phyloP scores from a whole-genome alignment of 2,329 filamentous ascomycete genomes.

The Pseudonectria buxi region DNA sequence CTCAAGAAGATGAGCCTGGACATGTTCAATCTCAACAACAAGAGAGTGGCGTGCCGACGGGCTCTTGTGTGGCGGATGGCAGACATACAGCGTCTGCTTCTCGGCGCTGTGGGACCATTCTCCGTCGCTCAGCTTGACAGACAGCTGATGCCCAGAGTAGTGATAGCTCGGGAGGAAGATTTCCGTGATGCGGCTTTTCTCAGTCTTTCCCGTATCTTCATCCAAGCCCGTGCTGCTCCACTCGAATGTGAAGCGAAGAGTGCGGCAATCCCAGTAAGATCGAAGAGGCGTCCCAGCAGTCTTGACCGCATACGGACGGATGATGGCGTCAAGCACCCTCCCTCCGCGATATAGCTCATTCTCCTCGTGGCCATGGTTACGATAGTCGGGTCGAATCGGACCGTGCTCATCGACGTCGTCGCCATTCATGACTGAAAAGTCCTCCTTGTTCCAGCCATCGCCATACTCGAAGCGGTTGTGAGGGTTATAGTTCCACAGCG shows the following conservation, averaged over 20 bases:
- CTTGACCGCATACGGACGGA: constrained; percentile 36
- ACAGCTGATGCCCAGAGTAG: constrained; percentile 24
- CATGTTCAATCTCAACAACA: constrained; percentile 18
- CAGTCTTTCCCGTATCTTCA: constrained; percentile 8
- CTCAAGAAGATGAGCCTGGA: constrained; percentile 15
- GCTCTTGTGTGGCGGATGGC: constrained; percentile 8
- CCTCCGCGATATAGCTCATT: constrained; percentile 33
- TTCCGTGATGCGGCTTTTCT: constrained; percentile 26
- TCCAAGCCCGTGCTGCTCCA: constrained; percentile 19
- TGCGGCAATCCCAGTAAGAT: constrained; percentile 30
- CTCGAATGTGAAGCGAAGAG: constrained; percentile 28
- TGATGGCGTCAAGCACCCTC: constrained; percentile 31
- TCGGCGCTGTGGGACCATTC: constrained; percentile 24
- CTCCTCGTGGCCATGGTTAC: constrained; percentile 24
- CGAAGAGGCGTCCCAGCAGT: constrained; percentile 28
- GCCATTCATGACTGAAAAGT: constrained; percentile 35
- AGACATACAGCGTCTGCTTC: constrained; percentile 25
- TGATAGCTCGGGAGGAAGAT: constrained; percentile 34
- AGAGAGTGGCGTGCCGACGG: constrained; percentile 12
- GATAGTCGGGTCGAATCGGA: constrained; percentile 24
- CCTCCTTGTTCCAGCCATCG: constrained; percentile 38
- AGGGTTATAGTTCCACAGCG: constrained; percentile 35
- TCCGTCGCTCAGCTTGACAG: constrained; percentile 21
- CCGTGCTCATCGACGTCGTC: constrained; percentile 23
- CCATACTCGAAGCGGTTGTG: constrained; percentile 32